A percentile compares a stretch with the other conserved stretches of the same genome.
Evolutionary conservation across 352 stramenopile genomes (phyloP).

Genomic region (Phytophthora pinifolia): DNA sequence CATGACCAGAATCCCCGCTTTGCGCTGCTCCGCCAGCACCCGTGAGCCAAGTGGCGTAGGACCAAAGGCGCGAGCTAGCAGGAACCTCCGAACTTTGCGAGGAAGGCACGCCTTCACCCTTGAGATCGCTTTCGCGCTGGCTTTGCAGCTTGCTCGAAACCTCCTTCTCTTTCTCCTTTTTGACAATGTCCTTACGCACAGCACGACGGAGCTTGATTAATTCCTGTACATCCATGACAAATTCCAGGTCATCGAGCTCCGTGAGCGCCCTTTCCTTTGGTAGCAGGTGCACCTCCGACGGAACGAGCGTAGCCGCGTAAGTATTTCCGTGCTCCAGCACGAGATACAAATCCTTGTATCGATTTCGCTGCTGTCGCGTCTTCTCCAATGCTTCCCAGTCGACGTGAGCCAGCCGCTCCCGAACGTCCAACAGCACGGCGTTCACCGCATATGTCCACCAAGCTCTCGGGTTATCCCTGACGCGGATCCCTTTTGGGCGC

Average conservation of each 20-base stretch:
- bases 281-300: slow-evolving; percentile 37
- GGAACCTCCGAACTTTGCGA: slow-evolving; percentile 26
- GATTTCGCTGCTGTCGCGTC: slow-evolving; percentile 32
- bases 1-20: slow-evolving; percentile 7
- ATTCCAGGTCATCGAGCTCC: slow-evolving; percentile 71
- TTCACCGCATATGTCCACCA: slow-evolving; percentile 85
- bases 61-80: slow-evolving; percentile 59
- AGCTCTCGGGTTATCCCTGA: slow-evolving; percentile 46
- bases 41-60: slow-evolving; percentile 74
- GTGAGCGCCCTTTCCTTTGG: slow-evolving; percentile 47
- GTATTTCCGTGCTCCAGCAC: slow-evolving; percentile 27
- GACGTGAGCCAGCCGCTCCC: slow-evolving; percentile 66
- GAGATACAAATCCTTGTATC: slow-evolving; percentile 72
- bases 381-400: slow-evolving; percentile 59
- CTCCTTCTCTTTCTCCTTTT: slow-evolving; percentile 40
- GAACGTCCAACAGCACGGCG: slow-evolving; percentile 69
- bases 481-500: slow-evolving; percentile 44
- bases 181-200: slow-evolving; percentile 47
- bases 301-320: slow-evolving; percentile 41
- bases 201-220: slow-evolving; percentile 58
- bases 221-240: slow-evolving; percentile 68
- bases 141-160: slow-evolving; percentile 36
- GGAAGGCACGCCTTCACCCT: slow-evolving; percentile 1
- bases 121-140: slow-evolving; percentile 18
- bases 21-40: slow-evolving; percentile 21